Evolutionary conservation across 176 grass and related monocot genomes (phyloP).

Genomic region (Oryza meridionalis): DNA sequence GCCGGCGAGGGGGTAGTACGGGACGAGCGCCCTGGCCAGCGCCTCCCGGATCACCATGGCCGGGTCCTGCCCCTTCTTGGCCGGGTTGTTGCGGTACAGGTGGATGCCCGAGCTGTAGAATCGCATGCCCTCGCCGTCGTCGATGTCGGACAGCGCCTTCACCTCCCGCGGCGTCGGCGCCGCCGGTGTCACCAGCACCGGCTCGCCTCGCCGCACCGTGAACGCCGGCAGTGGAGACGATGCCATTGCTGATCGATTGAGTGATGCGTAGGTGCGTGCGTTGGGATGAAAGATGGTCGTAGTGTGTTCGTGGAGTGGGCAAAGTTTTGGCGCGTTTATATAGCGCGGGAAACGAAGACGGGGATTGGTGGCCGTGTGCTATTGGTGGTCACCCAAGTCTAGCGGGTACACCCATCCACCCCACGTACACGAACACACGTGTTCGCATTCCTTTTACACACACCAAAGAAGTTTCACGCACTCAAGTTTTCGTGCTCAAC

Average conservation of each 20-base stretch:
- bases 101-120: conserved; percentile 59
- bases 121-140: conserved; percentile 64
- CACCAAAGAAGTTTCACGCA: too few relatives aligned
- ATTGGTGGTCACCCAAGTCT: not conserved
- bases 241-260: not conserved
- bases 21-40: conserved; percentile 60
- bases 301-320: not conserved
- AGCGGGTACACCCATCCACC: too few relatives aligned
- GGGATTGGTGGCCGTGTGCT: conserved; percentile 2
- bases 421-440: too few relatives aligned
- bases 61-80: conserved; percentile 44
- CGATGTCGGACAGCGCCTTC: conserved; percentile 65
- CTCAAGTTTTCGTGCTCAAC: too few relatives aligned
- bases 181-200: conserved; percentile 51
- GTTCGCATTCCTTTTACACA: too few relatives aligned
- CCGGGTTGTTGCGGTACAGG: conserved; percentile 50
- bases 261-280: not conserved
- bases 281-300: not conserved
- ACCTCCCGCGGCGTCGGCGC: conserved; percentile 51
- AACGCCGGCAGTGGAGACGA: conserved; percentile 37
- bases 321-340: not conserved
- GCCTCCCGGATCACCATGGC: conserved; percentile 57
- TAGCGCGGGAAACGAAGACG: not conserved
- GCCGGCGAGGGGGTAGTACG: conserved; percentile 74
- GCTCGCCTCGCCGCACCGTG: conserved; percentile 50